Percentiles rank a stretch among this genome's conserved stretches.
phyloP scores from a whole-genome alignment of 352 stramenopile genomes.

The Blastocystis sp. region DNA sequence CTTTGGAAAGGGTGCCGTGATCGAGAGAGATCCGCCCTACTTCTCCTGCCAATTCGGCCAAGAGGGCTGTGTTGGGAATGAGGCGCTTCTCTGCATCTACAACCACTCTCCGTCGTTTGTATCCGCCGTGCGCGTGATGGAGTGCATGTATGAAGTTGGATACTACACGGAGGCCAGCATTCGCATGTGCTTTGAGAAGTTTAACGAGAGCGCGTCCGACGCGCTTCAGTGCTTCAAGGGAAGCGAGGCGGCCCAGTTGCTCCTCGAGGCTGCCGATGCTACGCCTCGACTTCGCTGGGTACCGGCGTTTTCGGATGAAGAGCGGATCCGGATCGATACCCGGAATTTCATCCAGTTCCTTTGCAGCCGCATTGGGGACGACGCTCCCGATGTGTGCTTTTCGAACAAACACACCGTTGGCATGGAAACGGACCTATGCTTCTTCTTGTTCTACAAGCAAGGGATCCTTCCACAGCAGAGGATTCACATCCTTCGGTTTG shows the following conservation, averaged over 20 bases:
- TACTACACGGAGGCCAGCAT: constrained; percentile 6
- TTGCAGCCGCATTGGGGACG: constrained; percentile 28
- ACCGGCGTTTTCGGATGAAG: constrained; percentile 9
- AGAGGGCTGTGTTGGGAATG: constrained; percentile 26
- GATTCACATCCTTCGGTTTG: too few species aligned
- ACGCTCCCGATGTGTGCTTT: constrained; percentile 19
- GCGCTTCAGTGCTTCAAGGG: constrained; percentile 32
- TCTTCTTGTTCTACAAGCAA: constrained; percentile 1
- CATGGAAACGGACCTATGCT: constrained; percentile 49
- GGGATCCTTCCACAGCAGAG: too few species aligned
- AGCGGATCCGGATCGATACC: constrained; percentile 11
- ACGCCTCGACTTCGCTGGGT: constrained; percentile 48
- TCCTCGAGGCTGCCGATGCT: constrained; percentile 31
- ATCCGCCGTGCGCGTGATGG: constrained; percentile 24
- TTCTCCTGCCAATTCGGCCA: constrained; percentile 57
- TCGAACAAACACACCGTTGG: constrained; percentile 12
- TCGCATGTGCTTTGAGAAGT: constrained; percentile 45
- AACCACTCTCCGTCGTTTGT: constrained; percentile 34
- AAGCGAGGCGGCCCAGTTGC: not conserved
- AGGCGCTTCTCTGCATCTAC: constrained; percentile 38
- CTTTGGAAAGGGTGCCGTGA: constrained; percentile 48
- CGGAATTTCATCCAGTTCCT: constrained; percentile 32
- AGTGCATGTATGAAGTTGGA: constrained; percentile 53
- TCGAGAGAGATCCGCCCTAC: not conserved
- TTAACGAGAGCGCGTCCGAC: not conserved